Evolutionary conservation across 192 early-diverging fungal species (phyloP).

Genomic region (Gamsiella multidivaricata): DNA sequence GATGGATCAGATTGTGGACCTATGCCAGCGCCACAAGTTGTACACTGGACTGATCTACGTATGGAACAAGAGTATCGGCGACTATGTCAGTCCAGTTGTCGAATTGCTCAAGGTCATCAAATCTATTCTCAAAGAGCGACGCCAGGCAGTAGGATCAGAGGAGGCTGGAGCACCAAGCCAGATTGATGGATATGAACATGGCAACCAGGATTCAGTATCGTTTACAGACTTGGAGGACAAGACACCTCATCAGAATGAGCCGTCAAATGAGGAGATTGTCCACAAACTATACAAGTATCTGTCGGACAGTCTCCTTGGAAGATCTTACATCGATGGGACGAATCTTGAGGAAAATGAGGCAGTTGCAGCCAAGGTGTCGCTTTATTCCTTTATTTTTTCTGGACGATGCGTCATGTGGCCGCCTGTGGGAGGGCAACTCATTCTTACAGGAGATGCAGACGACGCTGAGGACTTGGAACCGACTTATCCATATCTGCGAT

Average conservation of each 20-base stretch:
- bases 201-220: not conserved
- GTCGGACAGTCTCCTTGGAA: constrained; percentile 60
- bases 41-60: constrained; percentile 71
- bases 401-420: constrained; percentile 73
- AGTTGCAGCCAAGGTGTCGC: constrained; percentile 60
- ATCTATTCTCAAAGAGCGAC: constrained; percentile 46
- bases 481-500: constrained; percentile 68
- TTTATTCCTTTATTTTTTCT: constrained; percentile 72
- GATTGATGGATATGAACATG: not conserved
- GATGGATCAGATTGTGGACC: constrained; percentile 67
- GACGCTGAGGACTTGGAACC: constrained; percentile 63
- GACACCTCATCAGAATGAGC: constrained; percentile 2
- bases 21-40: constrained; percentile 64
- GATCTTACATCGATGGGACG: constrained; percentile 61
- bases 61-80: constrained; percentile 68
- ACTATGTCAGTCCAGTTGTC: constrained; percentile 70
- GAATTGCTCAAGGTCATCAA: constrained; percentile 66
- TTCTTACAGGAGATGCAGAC: constrained; percentile 63
- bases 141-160: not conserved
- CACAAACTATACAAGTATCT: constrained; percentile 67
- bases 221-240: constrained; percentile 7
- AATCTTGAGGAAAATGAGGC: constrained; percentile 51
- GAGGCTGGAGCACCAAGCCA: not conserved
- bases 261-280: constrained; percentile 50
- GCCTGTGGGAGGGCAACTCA: constrained; percentile 60